Percentiles rank a stretch among this genome's conserved stretches.
These are phyloP conservation scores for Cladosporium sp. DNA, from an alignment of 2,329 filamentous ascomycete species.

Conservation along the genomic window DNA sequence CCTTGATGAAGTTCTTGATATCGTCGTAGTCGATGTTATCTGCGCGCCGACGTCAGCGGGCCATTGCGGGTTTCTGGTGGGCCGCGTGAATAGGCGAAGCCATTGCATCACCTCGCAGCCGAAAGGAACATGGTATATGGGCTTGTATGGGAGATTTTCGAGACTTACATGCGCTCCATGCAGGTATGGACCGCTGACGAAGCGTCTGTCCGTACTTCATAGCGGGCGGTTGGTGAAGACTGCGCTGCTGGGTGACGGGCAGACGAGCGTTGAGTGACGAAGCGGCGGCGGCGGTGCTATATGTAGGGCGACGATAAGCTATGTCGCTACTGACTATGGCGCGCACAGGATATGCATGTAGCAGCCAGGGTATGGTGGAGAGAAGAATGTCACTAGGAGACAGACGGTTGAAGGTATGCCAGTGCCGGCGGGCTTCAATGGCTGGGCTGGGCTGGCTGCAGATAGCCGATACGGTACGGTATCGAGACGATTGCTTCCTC, in stretches of 20 bases:
- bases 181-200: constrained; percentile 69
- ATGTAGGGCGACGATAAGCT: not conserved
- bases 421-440: not conserved
- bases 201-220: constrained; percentile 78
- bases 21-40: constrained; percentile 89
- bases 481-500: too few species aligned
- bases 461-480: not conserved
- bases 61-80: constrained; percentile 11
- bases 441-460: constrained; percentile 4
- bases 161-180: constrained; percentile 55
- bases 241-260: not conserved
- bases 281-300: not conserved
- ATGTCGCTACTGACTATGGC: not conserved
- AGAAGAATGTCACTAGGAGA: not conserved
- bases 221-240: not conserved
- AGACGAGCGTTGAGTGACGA: not conserved
- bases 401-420: not conserved
- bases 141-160: not conserved
- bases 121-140: too few species aligned
- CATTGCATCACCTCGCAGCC: constrained; percentile 2
- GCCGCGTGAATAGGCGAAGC: constrained; percentile 5
- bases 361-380: not conserved
- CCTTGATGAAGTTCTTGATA: constrained; percentile 78
- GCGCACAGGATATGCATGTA: not conserved
- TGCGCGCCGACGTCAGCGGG: constrained; percentile 31